Conservation (phyloP, 768 basidiomycete genomes). For the Lyophyllum atratum region DNA sequence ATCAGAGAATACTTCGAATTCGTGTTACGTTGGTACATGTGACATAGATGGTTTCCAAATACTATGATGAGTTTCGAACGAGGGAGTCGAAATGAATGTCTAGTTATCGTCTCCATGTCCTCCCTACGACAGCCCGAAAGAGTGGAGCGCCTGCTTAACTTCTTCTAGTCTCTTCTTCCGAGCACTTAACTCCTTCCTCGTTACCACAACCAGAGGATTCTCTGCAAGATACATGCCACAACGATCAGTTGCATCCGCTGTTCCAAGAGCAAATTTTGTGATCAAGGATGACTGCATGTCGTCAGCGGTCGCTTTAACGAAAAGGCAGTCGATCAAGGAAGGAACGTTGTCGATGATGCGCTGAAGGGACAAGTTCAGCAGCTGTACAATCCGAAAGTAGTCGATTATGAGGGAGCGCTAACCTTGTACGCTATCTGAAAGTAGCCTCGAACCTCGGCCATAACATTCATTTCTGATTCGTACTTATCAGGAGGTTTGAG, state of each 20-base stretch:
- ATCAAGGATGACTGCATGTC: conserved; percentile 34
- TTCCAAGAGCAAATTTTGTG: conserved; percentile 36
- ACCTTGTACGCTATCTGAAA: conserved; percentile 51
- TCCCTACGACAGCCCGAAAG: conserved; percentile 19
- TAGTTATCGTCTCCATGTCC: not conserved
- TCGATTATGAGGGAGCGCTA: not conserved
- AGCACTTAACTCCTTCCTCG: conserved; percentile 33
- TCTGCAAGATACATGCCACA: conserved; percentile 48
- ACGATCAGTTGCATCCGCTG: conserved; percentile 31
- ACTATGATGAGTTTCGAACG: too few species aligned
- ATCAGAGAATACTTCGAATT: too few species aligned
- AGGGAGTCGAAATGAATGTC: too few species aligned
- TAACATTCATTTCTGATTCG: conserved; percentile 42
- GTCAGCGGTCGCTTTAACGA: conserved; percentile 32
- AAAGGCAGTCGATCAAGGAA: conserved; percentile 28
- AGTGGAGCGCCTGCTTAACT: conserved; percentile 38
- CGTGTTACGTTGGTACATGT: too few species aligned
- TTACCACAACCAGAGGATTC: conserved; percentile 37
- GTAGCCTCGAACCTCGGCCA: conserved; percentile 47
- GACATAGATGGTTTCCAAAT: too few species aligned
- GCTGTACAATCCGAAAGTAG: too few species aligned
- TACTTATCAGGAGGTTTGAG: conserved; percentile 35
- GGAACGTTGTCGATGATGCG: conserved; percentile 49
- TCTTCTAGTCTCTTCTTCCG: conserved; percentile 37
- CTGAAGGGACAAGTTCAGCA: conserved; percentile 22